phyloP scores from a whole-genome alignment of 1,139 yeast species.

The Candida dubliniensis region DNA sequence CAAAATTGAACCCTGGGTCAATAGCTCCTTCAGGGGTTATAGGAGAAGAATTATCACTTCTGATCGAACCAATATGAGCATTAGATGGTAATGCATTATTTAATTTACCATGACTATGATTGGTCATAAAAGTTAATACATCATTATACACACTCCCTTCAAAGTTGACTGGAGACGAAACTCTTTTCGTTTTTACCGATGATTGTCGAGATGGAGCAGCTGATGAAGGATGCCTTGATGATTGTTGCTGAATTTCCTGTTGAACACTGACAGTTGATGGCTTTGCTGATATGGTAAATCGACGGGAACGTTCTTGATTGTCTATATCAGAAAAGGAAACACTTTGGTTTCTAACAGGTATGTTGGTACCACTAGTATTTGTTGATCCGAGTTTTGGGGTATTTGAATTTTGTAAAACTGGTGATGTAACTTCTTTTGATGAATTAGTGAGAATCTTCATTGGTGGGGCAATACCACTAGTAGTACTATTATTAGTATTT shows the following conservation, averaged over 20 bases:
- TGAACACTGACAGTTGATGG: conserved; percentile 32
- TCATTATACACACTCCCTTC: conserved; percentile 5
- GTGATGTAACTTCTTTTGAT: not conserved
- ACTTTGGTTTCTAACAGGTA: conserved; percentile 18
- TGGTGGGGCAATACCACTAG: not conserved
- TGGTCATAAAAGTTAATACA: conserved; percentile 12
- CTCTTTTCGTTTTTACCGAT: conserved; percentile 11
- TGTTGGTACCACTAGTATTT: conserved; percentile 1
- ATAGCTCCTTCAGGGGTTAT: conserved; percentile 8
- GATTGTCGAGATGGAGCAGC: conserved; percentile 12
- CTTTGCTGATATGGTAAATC: conserved; percentile 49
- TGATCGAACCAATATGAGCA: not conserved
- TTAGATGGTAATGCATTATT: not conserved
- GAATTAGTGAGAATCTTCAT: conserved; percentile 3
- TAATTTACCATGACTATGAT: conserved; percentile 2
- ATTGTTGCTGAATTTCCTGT: conserved; percentile 8
- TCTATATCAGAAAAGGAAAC: conserved; percentile 46
- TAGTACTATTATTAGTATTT: not conserved
- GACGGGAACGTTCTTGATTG: conserved; percentile 37
- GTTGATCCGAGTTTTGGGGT: conserved; percentile 9
- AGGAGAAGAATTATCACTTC: conserved; percentile 9
- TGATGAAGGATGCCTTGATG: conserved; percentile 6
- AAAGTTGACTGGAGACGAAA: conserved; percentile 2
- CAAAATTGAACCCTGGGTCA: conserved; percentile 11
- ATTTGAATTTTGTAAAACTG: conserved; percentile 6